Evolutionary conservation across 1,139 yeast species (phyloP).

Genomic region (Yamadazyma aaseri): DNA sequence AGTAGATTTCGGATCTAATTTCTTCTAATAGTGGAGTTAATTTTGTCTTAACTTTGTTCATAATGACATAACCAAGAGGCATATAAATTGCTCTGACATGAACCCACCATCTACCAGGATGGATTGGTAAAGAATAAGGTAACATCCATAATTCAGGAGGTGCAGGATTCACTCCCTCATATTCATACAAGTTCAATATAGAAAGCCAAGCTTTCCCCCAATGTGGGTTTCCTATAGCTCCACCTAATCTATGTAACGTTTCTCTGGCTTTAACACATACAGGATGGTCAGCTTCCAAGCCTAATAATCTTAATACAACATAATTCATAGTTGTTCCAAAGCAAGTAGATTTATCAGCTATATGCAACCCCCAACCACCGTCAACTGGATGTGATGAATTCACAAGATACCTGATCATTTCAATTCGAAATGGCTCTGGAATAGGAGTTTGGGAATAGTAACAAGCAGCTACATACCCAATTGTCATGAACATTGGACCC

Average conservation of each 20-base stretch:
- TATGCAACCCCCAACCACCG: conserved; percentile 99
- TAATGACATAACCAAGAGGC: conserved; percentile 79
- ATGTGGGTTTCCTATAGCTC: conserved; percentile 88
- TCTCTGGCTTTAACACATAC: conserved; percentile 77
- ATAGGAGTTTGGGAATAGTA: conserved; percentile 70
- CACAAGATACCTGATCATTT: conserved; percentile 78
- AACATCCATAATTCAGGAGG: conserved; percentile 94
- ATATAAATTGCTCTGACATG: conserved; percentile 92
- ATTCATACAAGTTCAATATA: conserved; percentile 72
- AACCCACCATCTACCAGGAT: conserved; percentile 99
- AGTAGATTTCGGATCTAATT: conserved; percentile 75
- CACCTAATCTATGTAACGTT: conserved; percentile 73
- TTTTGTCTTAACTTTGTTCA: conserved; percentile 55
- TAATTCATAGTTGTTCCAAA: conserved; percentile 93
- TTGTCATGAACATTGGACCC: conserved; percentile 97
- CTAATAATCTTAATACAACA: conserved; percentile 72
- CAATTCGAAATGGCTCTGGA: conserved; percentile 62
- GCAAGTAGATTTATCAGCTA: conserved; percentile 88
- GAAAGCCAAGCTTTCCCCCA: conserved; percentile 98
- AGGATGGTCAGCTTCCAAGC: conserved; percentile 70
- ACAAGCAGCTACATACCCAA: conserved; percentile 78
- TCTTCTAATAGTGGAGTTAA: conserved; percentile 62
- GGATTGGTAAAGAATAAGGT: conserved; percentile 79
- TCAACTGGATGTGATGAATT: conserved; percentile 95
- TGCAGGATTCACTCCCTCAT: conserved; percentile 98